Evolutionary conservation across 75 land plant species (phyloP).

Genomic region (Pinus tabuliformis): DNA sequence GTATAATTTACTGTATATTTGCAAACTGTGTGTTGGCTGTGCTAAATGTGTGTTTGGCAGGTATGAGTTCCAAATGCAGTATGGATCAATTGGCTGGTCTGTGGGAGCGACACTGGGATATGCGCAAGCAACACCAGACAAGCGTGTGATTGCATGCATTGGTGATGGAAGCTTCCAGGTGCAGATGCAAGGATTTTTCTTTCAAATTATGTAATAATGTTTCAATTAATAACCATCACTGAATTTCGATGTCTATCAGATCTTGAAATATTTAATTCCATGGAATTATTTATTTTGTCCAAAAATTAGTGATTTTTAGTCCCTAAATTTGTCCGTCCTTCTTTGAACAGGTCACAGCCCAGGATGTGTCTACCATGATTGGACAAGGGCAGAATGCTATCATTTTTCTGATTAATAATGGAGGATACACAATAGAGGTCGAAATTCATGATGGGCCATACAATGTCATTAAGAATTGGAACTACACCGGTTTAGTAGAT

Average conservation of each 20-base stretch:
- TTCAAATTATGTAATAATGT: background rate
- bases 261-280: too few species aligned
- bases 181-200: conserved; percentile 11
- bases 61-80: conserved; percentile 61
- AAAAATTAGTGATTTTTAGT: too few species aligned
- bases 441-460: conserved; percentile 58
- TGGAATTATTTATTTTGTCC: too few species aligned
- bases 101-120: conserved; percentile 54
- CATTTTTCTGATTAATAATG: conserved; percentile 52
- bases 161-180: conserved; percentile 70
- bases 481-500: conserved; percentile 35
- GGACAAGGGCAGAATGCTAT: conserved; percentile 27
- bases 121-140: conserved; percentile 29
- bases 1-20: background rate
- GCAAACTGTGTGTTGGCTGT: background rate
- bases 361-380: conserved; percentile 54
- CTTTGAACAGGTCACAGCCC: conserved; percentile 31
- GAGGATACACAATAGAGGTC: conserved; percentile 53
- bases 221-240: too few species aligned
- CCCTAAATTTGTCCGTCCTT: too few species aligned
- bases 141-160: conserved; percentile 49
- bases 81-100: conserved; percentile 63
- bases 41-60: conserved; percentile 11
- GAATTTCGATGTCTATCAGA: too few species aligned
- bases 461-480: conserved; percentile 58